Percentiles rank a stretch among this genome's conserved stretches.
phyloP scores from a whole-genome alignment of 2,329 filamentous ascomycete genomes.

The Fusarium oxysporum region DNA sequence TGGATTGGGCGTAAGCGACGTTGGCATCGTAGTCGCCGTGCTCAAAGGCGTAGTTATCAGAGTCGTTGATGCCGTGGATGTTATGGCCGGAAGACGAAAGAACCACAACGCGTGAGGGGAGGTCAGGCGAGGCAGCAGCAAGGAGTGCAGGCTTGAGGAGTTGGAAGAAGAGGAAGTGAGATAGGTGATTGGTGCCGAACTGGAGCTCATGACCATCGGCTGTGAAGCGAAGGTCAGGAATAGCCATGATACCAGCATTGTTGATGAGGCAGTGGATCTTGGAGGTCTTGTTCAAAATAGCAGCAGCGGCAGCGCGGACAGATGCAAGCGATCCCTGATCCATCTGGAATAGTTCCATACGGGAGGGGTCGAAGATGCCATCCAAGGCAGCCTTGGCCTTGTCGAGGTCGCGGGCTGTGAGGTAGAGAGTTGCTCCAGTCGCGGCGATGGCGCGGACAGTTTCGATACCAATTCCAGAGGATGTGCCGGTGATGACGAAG shows the following conservation, averaged over 20 bases:
- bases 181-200: conserved; percentile 45
- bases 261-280: conserved; percentile 37
- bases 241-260: conserved; percentile 43
- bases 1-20: conserved; percentile 34
- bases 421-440: conserved; percentile 47
- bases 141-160: conserved; percentile 59
- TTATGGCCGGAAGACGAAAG: conserved; percentile 57
- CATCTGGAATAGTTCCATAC: conserved; percentile 31
- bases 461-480: conserved; percentile 58
- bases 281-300: conserved; percentile 20
- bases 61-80: not conserved
- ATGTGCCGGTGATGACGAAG: conserved; percentile 56
- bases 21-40: conserved; percentile 21
- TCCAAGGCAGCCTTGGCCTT: conserved; percentile 22
- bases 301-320: conserved; percentile 36
- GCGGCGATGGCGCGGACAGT: conserved; percentile 56
- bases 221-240: conserved; percentile 16
- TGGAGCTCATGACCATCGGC: conserved; percentile 44
- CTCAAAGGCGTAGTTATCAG: conserved; percentile 24
- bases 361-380: conserved; percentile 2
- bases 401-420: conserved; percentile 31
- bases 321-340: conserved; percentile 39
- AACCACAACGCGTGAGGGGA: conserved; percentile 59
- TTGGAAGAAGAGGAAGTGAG: conserved; percentile 46
- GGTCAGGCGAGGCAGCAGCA: conserved; percentile 50